These are phyloP conservation scores for Camellia japonica DNA, from an alignment of 148 eudicot genomes.

Conservation along the genomic window DNA sequence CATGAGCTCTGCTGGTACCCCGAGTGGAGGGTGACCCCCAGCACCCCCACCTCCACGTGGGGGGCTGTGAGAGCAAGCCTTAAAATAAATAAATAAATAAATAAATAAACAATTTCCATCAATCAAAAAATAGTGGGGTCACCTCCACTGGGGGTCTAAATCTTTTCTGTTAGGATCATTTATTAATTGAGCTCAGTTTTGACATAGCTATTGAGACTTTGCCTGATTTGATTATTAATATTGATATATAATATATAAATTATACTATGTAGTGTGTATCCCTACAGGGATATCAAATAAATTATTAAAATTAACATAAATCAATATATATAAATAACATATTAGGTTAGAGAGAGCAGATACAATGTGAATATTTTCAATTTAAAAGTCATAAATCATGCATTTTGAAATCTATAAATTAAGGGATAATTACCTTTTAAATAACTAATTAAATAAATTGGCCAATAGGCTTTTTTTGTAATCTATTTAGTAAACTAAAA, in stretches of 20 bases:
- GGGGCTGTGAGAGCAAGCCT: not conserved
- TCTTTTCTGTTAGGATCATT: not conserved
- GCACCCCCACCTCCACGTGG: not conserved
- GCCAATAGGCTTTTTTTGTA: too few relatives aligned
- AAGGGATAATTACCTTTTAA: too few relatives aligned
- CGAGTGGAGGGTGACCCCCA: not conserved
- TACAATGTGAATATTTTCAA: too few relatives aligned
- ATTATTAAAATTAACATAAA: too few relatives aligned
- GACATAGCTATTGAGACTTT: not conserved
- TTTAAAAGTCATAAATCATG: too few relatives aligned
- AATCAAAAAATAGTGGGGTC: not conserved
- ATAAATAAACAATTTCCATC: not conserved
- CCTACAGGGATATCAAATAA: too few relatives aligned
- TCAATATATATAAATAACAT: too few relatives aligned
- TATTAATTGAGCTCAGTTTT: not conserved
- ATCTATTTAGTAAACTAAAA: not conserved
- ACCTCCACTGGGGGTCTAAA: rapidly evolving
- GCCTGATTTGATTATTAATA: not conserved
- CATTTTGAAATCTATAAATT: too few relatives aligned
- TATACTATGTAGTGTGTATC: too few relatives aligned
- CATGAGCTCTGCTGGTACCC: not conserved
- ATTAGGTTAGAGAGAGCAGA: too few relatives aligned
- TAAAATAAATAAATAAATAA: not conserved
- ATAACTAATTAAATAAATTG: too few relatives aligned
- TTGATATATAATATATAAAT: too few relatives aligned